Percentiles rank a stretch among this genome's conserved stretches.
Evolutionary conservation across 768 basidiomycete species (phyloP).

Genomic region (Mycena epipterygia): DNA sequence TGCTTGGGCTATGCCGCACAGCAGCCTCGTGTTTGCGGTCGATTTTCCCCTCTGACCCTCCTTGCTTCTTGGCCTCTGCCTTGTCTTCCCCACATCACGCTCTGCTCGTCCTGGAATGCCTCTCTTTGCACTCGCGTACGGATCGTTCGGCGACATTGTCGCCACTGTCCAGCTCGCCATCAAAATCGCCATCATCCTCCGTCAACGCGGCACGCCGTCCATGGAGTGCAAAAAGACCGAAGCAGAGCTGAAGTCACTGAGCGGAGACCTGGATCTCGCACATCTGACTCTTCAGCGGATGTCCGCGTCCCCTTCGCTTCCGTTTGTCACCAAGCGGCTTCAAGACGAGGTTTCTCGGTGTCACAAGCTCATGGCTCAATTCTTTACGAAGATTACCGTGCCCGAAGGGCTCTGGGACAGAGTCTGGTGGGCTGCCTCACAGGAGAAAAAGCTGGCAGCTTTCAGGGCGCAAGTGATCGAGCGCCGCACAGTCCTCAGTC

Average conservation of each 20-base stretch:
- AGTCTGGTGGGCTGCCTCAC: not conserved
- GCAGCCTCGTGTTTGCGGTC: no score
- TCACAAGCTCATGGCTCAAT: not conserved
- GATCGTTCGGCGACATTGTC: slow-evolving; percentile 15
- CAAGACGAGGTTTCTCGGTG: not conserved
- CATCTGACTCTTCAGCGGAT: not conserved
- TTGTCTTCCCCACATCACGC: no score
- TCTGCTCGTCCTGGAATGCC: no score
- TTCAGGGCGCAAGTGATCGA: not conserved
- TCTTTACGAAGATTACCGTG: not conserved
- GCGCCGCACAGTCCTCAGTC: not conserved
- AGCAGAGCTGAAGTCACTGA: not conserved
- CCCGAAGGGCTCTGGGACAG: not conserved
- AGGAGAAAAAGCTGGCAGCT: not conserved
- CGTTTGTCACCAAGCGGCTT: not conserved
- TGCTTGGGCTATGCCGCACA: no score
- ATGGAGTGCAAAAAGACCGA: not conserved
- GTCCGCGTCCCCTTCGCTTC: not conserved
- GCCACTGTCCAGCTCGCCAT: slow-evolving; percentile 6
- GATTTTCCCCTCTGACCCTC: no score
- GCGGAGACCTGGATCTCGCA: not conserved
- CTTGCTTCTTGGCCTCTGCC: no score
- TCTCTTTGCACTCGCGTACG: not conserved
- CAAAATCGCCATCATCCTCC: not conserved
- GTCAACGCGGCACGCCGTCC: not conserved